Evolutionary conservation across 371 early-diverging fungal species (phyloP).

Genomic region (Lichtheimia hyalospora): DNA sequence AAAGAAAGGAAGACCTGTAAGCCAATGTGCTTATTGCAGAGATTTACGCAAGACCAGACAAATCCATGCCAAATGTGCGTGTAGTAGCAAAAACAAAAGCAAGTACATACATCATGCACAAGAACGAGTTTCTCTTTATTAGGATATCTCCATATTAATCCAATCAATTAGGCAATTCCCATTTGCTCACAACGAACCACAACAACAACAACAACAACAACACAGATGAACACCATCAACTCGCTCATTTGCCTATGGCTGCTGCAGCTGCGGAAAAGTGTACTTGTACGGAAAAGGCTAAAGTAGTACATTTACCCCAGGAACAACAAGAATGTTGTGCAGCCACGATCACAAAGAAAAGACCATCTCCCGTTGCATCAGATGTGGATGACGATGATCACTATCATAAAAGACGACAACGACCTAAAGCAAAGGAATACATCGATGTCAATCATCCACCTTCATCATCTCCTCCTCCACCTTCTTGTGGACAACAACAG

Average conservation of each 20-base stretch:
- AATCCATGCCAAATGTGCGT: conserved; percentile 73
- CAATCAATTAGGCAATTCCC: too few relatives aligned
- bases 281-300: background rate
- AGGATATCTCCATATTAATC: too few relatives aligned
- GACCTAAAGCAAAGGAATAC: too few relatives aligned
- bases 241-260: background rate
- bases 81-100: conserved; percentile 26
- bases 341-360: background rate
- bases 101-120: background rate
- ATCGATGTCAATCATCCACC: too few relatives aligned
- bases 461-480: too few relatives aligned
- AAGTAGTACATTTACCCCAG: background rate
- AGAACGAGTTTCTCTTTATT: too few relatives aligned
- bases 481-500: too few relatives aligned
- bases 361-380: too few relatives aligned
- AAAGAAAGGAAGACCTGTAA: conserved; percentile 78
- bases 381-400: too few relatives aligned
- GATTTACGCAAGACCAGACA: conserved; percentile 75
- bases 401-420: too few relatives aligned
- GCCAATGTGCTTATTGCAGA: conserved; percentile 77
- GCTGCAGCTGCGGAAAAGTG: background rate
- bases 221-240: background rate
- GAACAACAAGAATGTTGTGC: background rate
- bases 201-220: background rate
- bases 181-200: too few relatives aligned